A percentile compares a stretch with the other conserved stretches of the same genome.
Conservation (phyloP, 2,329 filamentous ascomycete genomes). For the Calonectria honghensis region DNA sequence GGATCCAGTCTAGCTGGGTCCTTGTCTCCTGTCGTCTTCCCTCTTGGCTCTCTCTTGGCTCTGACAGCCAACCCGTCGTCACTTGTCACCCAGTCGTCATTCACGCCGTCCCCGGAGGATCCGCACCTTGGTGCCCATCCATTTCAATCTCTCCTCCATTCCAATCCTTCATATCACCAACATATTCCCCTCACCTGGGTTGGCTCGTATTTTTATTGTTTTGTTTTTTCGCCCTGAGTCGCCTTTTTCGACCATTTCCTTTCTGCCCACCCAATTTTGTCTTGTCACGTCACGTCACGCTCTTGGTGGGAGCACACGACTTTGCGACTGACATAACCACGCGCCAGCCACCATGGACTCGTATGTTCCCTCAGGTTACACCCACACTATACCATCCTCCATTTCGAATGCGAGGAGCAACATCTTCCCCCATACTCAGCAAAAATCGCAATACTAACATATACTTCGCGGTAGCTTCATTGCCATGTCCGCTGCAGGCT, state of each 20-base stretch:
- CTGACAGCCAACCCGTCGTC: slow-evolving; percentile 26
- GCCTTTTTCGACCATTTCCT: slow-evolving; percentile 32
- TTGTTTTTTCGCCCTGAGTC: background rate
- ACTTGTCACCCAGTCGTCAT: slow-evolving; percentile 35
- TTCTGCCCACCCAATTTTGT: slow-evolving; percentile 38
- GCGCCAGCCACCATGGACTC: slow-evolving; percentile 56
- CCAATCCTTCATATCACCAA: slow-evolving; percentile 24
- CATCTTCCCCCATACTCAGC: slow-evolving; percentile 15
- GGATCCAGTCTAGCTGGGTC: slow-evolving; percentile 26
- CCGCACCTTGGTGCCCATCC: slow-evolving; percentile 37
- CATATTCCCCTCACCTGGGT: slow-evolving; percentile 15
- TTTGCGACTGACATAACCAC: slow-evolving; percentile 51
- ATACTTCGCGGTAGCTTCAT: slow-evolving; percentile 68
- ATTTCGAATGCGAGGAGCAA: slow-evolving; percentile 43
- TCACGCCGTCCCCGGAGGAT: slow-evolving; percentile 41
- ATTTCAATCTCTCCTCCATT: slow-evolving; percentile 30
- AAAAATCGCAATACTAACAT: slow-evolving; percentile 39
- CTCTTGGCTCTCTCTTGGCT: slow-evolving; percentile 32
- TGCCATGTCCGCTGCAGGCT: slow-evolving; percentile 66
- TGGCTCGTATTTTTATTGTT: background rate
- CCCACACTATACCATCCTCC: slow-evolving; percentile 35
- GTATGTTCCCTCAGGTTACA: slow-evolving; percentile 52
- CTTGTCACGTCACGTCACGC: slow-evolving; percentile 53
- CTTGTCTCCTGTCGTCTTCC: slow-evolving; percentile 19
- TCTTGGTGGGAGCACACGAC: slow-evolving; percentile 53